phyloP scores from a whole-genome alignment of 2,329 filamentous ascomycete species.

The Fonsecaea erecta region DNA sequence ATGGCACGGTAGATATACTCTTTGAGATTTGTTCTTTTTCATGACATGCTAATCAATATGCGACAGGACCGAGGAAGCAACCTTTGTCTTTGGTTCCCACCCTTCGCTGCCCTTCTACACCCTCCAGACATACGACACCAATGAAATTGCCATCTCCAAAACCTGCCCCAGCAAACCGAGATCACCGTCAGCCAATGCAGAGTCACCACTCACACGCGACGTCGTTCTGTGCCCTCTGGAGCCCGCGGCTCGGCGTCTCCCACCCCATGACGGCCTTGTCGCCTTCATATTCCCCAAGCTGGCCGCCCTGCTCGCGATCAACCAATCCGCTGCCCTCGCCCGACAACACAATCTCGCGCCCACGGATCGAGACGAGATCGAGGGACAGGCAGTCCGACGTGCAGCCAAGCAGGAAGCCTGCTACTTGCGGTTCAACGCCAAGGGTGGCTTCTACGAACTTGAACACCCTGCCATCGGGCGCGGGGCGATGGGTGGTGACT shows the following conservation, averaged over 20 bases:
- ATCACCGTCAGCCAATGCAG: conserved; percentile 20
- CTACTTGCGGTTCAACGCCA: conserved; percentile 50
- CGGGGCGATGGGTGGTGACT: conserved; percentile 32
- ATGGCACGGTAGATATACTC: conserved; percentile 44
- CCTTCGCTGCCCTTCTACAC: conserved; percentile 51
- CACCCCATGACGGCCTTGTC: conserved; percentile 50
- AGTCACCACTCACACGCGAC: conserved; percentile 47
- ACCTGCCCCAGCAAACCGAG: conserved; percentile 43
- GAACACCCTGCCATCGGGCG: conserved; percentile 50
- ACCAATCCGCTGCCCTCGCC: conserved; percentile 49
- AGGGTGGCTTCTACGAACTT: conserved; percentile 50
- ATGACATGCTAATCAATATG: conserved; percentile 30
- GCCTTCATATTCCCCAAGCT: conserved; percentile 54
- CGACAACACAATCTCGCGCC: conserved; percentile 48
- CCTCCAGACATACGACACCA: conserved; percentile 48
- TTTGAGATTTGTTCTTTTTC: not conserved
- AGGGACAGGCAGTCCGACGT: conserved; percentile 50
- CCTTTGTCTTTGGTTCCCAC: conserved; percentile 50
- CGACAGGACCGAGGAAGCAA: conserved; percentile 47
- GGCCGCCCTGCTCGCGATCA: conserved; percentile 55
- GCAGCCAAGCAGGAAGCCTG: conserved; percentile 54
- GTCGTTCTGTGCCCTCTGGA: conserved; percentile 52
- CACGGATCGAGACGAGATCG: conserved; percentile 48
- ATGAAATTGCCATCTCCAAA: conserved; percentile 50
- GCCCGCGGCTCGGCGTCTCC: conserved; percentile 44